Conservation (phyloP, 2,329 filamentous ascomycete species). For the Leptosphaerulina australis region DNA sequence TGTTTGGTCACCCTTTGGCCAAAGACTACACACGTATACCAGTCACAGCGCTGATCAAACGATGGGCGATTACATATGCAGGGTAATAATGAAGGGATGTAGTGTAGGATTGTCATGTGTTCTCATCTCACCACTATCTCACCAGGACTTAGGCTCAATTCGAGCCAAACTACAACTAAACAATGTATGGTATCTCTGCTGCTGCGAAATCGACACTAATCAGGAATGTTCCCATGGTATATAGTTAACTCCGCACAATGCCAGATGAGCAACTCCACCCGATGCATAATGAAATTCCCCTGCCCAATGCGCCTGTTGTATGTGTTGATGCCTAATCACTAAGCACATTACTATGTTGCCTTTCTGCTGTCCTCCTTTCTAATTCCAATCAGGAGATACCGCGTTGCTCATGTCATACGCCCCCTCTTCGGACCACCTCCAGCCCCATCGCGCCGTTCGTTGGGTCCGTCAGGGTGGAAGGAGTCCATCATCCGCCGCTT, state of each 20-base stretch:
- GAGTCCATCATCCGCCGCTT: conserved; percentile 78
- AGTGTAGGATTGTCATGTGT: no score
- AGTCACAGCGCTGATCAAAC: no score
- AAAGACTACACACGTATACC: no score
- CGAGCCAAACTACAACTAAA: neutral
- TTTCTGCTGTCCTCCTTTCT: neutral
- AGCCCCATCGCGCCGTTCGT: conserved; percentile 62
- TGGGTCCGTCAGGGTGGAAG: conserved; percentile 71
- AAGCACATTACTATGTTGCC: neutral
- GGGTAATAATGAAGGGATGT: no score
- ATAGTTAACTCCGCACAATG: conserved; percentile 34
- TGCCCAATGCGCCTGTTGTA: conserved; percentile 26
- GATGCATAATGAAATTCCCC: conserved; percentile 28
- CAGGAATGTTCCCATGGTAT: conserved; percentile 23
- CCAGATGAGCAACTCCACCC: conserved; percentile 32
- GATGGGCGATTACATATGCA: neutral
- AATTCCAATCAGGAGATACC: no score
- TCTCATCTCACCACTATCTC: neutral
- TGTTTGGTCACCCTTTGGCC: no score
- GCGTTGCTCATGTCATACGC: conserved; percentile 43
- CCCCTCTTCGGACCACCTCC: conserved; percentile 50
- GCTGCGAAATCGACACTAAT: conserved; percentile 15
- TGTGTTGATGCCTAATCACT: conserved; percentile 6
- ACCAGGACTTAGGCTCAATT: neutral
- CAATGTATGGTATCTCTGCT: conserved; percentile 23